Percentiles rank a stretch among this genome's conserved stretches.
Evolutionary conservation across 305 asterid genomes (phyloP).

Genomic region (Fraxinus angustifolia): DNA sequence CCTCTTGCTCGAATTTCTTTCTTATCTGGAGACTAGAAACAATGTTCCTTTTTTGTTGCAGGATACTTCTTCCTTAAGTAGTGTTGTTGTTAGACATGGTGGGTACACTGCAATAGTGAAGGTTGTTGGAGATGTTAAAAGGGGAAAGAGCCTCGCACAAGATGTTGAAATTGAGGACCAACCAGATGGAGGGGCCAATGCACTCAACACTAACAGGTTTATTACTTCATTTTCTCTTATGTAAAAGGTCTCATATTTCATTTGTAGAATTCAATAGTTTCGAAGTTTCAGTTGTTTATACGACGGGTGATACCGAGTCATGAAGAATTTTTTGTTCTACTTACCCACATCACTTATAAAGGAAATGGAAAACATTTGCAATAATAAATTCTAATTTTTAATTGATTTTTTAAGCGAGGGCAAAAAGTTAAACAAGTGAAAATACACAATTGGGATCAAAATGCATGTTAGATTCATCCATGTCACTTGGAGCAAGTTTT

Average conservation of each 20-base stretch:
- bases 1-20: slow-evolving; percentile 8
- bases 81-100: slow-evolving; percentile 70
- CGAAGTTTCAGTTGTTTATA: background rate
- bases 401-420: background rate
- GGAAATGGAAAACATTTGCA: background rate
- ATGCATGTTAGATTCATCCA: slow-evolving; percentile 22
- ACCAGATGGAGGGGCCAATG: slow-evolving; percentile 93
- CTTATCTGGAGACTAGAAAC: slow-evolving; percentile 29
- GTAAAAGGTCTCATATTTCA: slow-evolving; percentile 18
- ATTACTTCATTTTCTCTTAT: slow-evolving; percentile 21
- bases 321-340: background rate
- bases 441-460: background rate
- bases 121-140: slow-evolving; percentile 62
- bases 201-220: slow-evolving; percentile 93
- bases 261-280: slow-evolving; percentile 9
- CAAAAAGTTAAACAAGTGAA: background rate
- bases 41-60: slow-evolving; percentile 34
- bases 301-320: background rate
- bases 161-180: slow-evolving; percentile 79
- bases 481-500: slow-evolving; percentile 20
- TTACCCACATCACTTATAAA: background rate
- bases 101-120: slow-evolving; percentile 86
- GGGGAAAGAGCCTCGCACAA: slow-evolving; percentile 43
- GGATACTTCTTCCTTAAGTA: slow-evolving; percentile 85
- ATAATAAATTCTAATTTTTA: background rate